Evolutionary conservation across 352 stramenopile species (phyloP).

Genomic region (Globisporangium viniferum): DNA sequence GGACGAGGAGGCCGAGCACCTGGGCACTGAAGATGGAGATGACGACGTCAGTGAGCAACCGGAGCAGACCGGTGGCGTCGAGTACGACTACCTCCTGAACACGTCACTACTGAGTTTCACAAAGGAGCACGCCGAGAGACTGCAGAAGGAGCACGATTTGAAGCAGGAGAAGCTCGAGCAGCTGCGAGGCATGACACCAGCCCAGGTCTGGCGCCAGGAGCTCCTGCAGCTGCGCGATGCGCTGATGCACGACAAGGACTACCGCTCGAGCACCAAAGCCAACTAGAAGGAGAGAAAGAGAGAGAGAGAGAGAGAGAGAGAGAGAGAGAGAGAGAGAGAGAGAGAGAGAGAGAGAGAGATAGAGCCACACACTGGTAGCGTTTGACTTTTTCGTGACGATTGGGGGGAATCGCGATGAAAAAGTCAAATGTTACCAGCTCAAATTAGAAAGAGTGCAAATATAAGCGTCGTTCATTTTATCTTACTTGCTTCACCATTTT

Average conservation of each 20-base stretch:
- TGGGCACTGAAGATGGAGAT: constrained; percentile 10
- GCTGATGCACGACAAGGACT: constrained; percentile 71
- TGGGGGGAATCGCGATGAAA: too few species aligned
- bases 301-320: neutral
- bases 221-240: constrained; percentile 49
- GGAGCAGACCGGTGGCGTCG: constrained; percentile 23
- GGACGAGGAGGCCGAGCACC: neutral
- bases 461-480: too few species aligned
- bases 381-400: too few species aligned
- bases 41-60: constrained; percentile 17
- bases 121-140: constrained; percentile 91
- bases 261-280: constrained; percentile 20
- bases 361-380: neutral
- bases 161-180: constrained; percentile 88
- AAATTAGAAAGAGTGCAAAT: too few species aligned
- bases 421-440: too few species aligned
- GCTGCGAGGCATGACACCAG: constrained; percentile 81
- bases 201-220: constrained; percentile 87
- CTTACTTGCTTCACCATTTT: too few species aligned
- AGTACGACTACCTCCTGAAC: constrained; percentile 98
- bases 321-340: neutral
- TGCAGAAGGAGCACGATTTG: constrained; percentile 88
- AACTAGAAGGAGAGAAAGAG: neutral
- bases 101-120: constrained; percentile 99
- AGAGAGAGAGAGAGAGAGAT: neutral